Base-by-base conservation (phyloP, 768 basidiomycete genomes). In the Tylopilus felleus region DNA sequence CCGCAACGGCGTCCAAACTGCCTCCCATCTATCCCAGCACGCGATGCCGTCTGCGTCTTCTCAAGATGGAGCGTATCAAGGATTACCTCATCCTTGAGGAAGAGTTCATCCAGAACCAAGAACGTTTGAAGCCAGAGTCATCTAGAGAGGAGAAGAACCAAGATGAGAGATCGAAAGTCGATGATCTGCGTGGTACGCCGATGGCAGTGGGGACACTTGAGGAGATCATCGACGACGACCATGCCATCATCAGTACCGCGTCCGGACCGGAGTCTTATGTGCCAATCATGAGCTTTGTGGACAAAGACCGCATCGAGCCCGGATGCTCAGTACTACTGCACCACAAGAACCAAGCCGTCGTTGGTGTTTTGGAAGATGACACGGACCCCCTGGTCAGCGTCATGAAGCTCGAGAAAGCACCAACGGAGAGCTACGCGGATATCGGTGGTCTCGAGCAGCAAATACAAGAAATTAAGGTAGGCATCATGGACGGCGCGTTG, bases 391-490 rank as follows among this genome's bases (percentile, higher is more conserved):
- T 97, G 75, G 95, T 98, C 60, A 96, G 86, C 67, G 90, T 98
- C 66, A 98, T 98, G 95, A 97, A 98, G 69, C 82, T 98, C 47
- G 95, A 98, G 79, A 98, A 99, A 76, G 95, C 96, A 4, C 97
- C 97, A 1, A 97, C 94, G 19, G 97, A 98, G 73, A 96, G 93
- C 62, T 99, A 99, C 71, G 94, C 96, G 13, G 97, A 98, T 66
- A 90, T 99, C 62, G 97, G 97, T 78, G 97, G 96, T 44, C 78
- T 99, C 14, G 97, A 99, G 70, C 78, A 79, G 31, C 97, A 99
- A 73, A 99, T 99, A 61, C 95, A 98, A 73, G 97, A 99, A 74
- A 99, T 99, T 69, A 99, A 99, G 80, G 93, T 88, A 41, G 5
- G 77, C 41, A n/a, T 42, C 16, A 13, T 47, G 10, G 21, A 44